Evolutionary conservation across 2,329 filamentous ascomycete species (phyloP).

Genomic region (Neonectria coccinea): DNA sequence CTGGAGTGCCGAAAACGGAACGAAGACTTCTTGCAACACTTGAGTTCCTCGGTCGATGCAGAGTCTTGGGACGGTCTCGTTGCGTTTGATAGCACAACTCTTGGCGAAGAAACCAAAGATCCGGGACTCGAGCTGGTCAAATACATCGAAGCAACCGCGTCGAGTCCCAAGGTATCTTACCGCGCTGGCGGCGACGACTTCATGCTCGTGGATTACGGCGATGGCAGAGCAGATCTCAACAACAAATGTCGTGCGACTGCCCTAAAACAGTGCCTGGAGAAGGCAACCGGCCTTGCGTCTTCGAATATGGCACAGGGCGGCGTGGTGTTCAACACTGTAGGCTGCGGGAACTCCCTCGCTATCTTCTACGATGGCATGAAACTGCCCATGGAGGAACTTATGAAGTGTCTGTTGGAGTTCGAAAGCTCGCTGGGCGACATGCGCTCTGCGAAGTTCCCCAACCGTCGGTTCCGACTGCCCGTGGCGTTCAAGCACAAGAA

Average conservation of each 20-base stretch:
- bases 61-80: slow-evolving; percentile 18
- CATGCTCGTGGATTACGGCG: slow-evolving; percentile 68
- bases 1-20: slow-evolving; percentile 17
- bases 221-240: slow-evolving; percentile 65
- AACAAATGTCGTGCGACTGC: slow-evolving; percentile 53
- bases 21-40: slow-evolving; percentile 20
- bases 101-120: slow-evolving; percentile 15
- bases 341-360: slow-evolving; percentile 23
- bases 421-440: slow-evolving; percentile 33
- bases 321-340: slow-evolving; percentile 22
- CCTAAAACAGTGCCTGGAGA: slow-evolving; percentile 27
- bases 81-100: slow-evolving; percentile 11
- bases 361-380: slow-evolving; percentile 27
- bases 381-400: slow-evolving; percentile 15
- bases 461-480: slow-evolving; percentile 46
- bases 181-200: slow-evolving; percentile 62
- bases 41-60: not conserved
- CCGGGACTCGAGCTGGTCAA: slow-evolving; percentile 20
- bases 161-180: slow-evolving; percentile 55
- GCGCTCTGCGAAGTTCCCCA: slow-evolving; percentile 32
- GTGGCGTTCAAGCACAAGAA: slow-evolving; percentile 48
- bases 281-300: slow-evolving; percentile 24
- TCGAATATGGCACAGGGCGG: slow-evolving; percentile 18
- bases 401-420: slow-evolving; percentile 26
- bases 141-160: slow-evolving; percentile 13